Evolutionary conservation across 164 flowering plant species (phyloP), one percentile per base, ranked within the genome.

Genomic region (Dillenia suffruticosa): DNA sequence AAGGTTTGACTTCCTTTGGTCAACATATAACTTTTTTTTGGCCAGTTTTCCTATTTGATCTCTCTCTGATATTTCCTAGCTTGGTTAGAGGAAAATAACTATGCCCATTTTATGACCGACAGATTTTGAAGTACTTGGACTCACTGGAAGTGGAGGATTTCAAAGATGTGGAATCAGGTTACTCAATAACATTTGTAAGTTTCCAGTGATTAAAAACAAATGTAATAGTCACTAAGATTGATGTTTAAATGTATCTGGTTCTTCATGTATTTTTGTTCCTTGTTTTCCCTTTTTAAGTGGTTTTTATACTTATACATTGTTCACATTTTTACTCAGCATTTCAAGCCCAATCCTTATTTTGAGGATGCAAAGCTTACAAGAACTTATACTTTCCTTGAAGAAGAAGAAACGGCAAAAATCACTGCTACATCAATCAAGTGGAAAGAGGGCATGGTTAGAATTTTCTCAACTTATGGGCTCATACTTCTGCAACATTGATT

Each of bases 61-160:
- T 32, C 40, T 26, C 40, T 32, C 40, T 32, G 40, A 32, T 32
- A 32, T 32, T 32, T 32, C 5, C 40, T 32, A 32, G 40, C 40
- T 32, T 32, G 40, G 40, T 32, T 32, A 32, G 40, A 32, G 40
- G 40, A 4, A 32, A 32, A 32, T 32, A 32, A 32, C 40, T 5
- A 32, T 62, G 11, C 1, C 43, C 50, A 40, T 15, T 10, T n/a
- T 48, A 32, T 32, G 40, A 32, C 40, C 40, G 0, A 32, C 40
- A 92, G 98, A 80, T 93, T 57, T 90, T 93, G 73, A 90, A 84
- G 79, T 68, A 83, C 70, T 61, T 93, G 22, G 72, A 57, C 56
- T 85, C 92, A n/a, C 70, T 93, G 47, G 94, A 93, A 56, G 98
- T 93, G 54, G 90, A 80, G 68, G 97, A 93, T 67, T 83, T 65